phyloP scores from a whole-genome alignment of 139 green algal genomes.

The Axilococcus clingmanii region DNA sequence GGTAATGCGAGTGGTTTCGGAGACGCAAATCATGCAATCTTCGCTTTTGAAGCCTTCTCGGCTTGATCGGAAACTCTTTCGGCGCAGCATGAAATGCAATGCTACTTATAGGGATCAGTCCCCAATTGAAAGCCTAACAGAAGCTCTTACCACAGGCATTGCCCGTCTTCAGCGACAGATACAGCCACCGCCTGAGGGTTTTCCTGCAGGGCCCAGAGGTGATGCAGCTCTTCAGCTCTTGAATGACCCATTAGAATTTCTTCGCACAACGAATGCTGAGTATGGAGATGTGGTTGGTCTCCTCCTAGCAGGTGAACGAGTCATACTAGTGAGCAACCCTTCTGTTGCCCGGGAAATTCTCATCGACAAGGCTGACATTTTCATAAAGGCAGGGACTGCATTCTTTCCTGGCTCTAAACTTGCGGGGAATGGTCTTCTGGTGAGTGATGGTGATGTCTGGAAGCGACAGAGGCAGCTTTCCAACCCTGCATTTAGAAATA shows the following conservation, averaged over 20 bases:
- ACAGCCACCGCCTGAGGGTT: slow-evolving; percentile 4
- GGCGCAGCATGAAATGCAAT: too few species aligned
- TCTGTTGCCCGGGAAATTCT: slow-evolving; percentile 24
- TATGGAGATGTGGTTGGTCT: slow-evolving; percentile 57
- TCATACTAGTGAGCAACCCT: slow-evolving; percentile 59
- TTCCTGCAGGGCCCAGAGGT: slow-evolving; percentile 26
- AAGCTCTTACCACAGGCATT: not conserved
- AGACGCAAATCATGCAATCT: too few species aligned
- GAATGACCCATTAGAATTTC: slow-evolving; percentile 50
- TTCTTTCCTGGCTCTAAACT: slow-evolving; percentile 80
- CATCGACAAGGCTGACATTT: slow-evolving; percentile 16
- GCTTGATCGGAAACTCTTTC: too few species aligned
- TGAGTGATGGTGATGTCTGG: slow-evolving; percentile 74
- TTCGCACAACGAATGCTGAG: slow-evolving; percentile 16
- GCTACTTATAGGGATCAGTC: too few species aligned
- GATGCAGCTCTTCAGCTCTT: slow-evolving; percentile 54
- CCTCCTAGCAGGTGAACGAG: slow-evolving; percentile 64
- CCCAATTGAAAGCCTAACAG: too few species aligned
- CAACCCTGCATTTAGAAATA: slow-evolving; percentile 72
- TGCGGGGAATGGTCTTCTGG: slow-evolving; percentile 71
- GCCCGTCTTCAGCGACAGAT: slow-evolving; percentile 5
- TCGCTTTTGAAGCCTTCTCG: too few species aligned
- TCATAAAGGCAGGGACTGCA: slow-evolving; percentile 62
- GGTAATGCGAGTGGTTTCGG: too few species aligned
- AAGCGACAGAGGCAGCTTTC: slow-evolving; percentile 63